Evolutionary conservation across 176 grass and related monocot genomes (phyloP).

Genomic region (Carex kokanica): DNA sequence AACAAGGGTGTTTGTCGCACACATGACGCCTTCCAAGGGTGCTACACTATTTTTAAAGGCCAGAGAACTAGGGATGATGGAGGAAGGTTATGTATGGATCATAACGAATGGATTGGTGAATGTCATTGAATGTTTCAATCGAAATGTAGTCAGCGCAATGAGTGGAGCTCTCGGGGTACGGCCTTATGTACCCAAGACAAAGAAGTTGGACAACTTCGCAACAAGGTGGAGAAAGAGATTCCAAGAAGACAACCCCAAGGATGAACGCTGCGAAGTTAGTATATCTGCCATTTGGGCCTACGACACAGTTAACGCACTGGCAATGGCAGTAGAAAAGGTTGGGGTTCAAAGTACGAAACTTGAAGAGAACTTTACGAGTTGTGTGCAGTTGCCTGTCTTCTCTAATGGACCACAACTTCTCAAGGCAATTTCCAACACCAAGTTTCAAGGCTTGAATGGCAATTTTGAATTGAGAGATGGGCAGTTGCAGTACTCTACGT

Average conservation of each 20-base stretch:
- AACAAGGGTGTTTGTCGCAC: slow-evolving; percentile 39
- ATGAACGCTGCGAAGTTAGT: slow-evolving; percentile 28
- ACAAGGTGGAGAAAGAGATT: slow-evolving; percentile 49
- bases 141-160: slow-evolving; percentile 31
- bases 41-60: slow-evolving; percentile 41
- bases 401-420: slow-evolving; percentile 42
- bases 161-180: slow-evolving; percentile 44
- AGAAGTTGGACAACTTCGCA: slow-evolving; percentile 34
- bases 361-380: slow-evolving; percentile 25
- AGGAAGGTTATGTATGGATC: slow-evolving; percentile 50
- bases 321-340: slow-evolving; percentile 35
- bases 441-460: slow-evolving; percentile 51
- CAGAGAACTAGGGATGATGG: slow-evolving; percentile 55
- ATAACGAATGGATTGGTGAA: slow-evolving; percentile 42
- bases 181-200: slow-evolving; percentile 35
- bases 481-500: slow-evolving; percentile 34
- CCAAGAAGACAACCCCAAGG: slow-evolving; percentile 34
- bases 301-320: slow-evolving; percentile 50
- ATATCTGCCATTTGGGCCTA: slow-evolving; percentile 44
- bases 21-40: slow-evolving; percentile 38
- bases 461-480: slow-evolving; percentile 42
- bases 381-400: slow-evolving; percentile 25
- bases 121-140: slow-evolving; percentile 33
- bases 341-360: slow-evolving; percentile 20
- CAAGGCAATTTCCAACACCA: slow-evolving; percentile 31